These are phyloP conservation scores for Cutaneotrichosporon dermatis DNA, from an alignment of 1,284 basidiomycete species.

Conservation along the genomic window DNA sequence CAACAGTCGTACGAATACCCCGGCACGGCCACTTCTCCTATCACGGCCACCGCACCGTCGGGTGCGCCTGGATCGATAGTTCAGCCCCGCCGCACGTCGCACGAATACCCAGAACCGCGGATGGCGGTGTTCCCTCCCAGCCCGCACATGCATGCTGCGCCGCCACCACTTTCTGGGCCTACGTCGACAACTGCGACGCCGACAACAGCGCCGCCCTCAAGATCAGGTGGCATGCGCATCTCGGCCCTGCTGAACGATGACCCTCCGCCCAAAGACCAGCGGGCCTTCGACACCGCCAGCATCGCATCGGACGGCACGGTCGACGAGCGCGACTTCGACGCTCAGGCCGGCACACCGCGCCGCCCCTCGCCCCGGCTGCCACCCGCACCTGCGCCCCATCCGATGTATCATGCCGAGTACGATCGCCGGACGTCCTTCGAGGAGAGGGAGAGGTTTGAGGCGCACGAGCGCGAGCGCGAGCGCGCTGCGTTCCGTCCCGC, in stretches of 20 bases:
- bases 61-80: background rate
- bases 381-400: background rate
- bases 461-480: constrained; percentile 1
- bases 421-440: constrained; percentile 10
- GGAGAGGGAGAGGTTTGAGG: constrained; percentile 2
- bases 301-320: constrained; percentile 42
- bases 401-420: constrained; percentile 6
- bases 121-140: constrained; percentile 39
- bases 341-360: background rate
- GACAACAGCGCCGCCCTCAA: constrained; percentile 14
- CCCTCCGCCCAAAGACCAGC: constrained; percentile 16
- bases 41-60: constrained; percentile 4
- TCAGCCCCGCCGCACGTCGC: background rate
- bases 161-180: background rate
- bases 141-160: constrained; percentile 11
- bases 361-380: constrained; percentile 13
- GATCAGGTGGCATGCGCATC: constrained; percentile 41
- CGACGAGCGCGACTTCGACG: constrained; percentile 35
- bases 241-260: constrained; percentile 43
- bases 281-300: constrained; percentile 26
- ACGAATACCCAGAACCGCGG: constrained; percentile 27
- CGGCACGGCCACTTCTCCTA: background rate
- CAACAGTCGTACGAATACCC: background rate
- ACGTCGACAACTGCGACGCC: constrained; percentile 1
- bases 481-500: constrained; percentile 4